A percentile compares a stretch with the other conserved stretches of the same genome.
Evolutionary conservation across 805 yeast species (phyloP).

Genomic region (Starmerella stigmatis): DNA sequence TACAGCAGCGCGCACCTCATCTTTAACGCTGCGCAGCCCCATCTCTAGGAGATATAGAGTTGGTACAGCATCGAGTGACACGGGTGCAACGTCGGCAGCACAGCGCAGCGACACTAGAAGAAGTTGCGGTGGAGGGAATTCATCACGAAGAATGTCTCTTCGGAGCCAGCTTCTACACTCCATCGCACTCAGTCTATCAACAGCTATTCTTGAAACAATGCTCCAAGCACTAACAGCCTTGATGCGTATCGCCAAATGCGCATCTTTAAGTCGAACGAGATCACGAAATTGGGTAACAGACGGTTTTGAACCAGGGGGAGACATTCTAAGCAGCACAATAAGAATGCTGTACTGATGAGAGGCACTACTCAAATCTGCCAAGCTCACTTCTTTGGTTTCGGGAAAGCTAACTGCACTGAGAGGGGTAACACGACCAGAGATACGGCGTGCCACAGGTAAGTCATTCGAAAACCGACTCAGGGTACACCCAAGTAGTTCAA

Average conservation of each 20-base stretch:
- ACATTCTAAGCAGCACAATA: slow-evolving; percentile 19
- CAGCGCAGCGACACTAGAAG: slow-evolving; percentile 5
- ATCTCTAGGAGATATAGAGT: not conserved
- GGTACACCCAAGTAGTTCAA: slow-evolving; percentile 24
- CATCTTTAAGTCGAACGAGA: slow-evolving; percentile 14
- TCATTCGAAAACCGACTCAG: slow-evolving; percentile 7
- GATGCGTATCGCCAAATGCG: slow-evolving; percentile 22
- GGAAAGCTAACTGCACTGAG: slow-evolving; percentile 20
- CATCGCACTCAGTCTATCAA: not conserved
- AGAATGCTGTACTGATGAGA: slow-evolving; percentile 23
- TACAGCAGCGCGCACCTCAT: not conserved
- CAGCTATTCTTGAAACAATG: slow-evolving; percentile 9
- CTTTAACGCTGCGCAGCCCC: not conserved
- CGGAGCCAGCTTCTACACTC: slow-evolving; percentile 21
- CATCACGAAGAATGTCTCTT: slow-evolving; percentile 11
- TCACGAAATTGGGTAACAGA: slow-evolving; percentile 21
- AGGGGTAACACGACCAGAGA: slow-evolving; percentile 24
- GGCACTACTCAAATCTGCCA: slow-evolving; percentile 20
- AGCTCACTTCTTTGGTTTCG: slow-evolving; percentile 12
- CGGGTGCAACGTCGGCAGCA: slow-evolving; percentile 1
- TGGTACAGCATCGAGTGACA: slow-evolving; percentile 10
- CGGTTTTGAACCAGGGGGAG: slow-evolving; percentile 12
- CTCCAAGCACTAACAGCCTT: slow-evolving; percentile 25
- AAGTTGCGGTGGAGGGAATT: slow-evolving; percentile 3
- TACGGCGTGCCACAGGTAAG: slow-evolving; percentile 3